Evolutionary conservation across 768 basidiomycete genomes (phyloP).

Genomic region (Boletus reticulatus): DNA sequence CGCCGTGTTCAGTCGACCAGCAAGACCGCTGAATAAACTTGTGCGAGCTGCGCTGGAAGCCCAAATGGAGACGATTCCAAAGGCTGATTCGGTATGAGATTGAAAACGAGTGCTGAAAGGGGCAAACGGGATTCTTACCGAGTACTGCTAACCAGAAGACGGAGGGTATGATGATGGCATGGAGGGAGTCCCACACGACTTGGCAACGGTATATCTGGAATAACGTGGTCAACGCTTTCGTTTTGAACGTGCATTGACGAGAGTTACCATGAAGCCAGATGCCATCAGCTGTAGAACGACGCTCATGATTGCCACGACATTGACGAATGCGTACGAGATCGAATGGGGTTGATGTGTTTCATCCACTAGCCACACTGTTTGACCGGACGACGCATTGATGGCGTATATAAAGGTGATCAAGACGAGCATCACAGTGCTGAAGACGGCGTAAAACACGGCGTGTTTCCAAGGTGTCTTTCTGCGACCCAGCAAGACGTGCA

Average conservation of each 20-base stretch:
- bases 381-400: slow-evolving; percentile 3
- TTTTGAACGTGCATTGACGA: background rate
- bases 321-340: too few relatives aligned
- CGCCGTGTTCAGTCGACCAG: background rate
- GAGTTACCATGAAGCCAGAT: slow-evolving; percentile 24
- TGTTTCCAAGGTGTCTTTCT: background rate
- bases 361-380: slow-evolving; percentile 32
- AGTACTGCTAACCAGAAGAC: slow-evolving; percentile 14
- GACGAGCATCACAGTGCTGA: slow-evolving; percentile 5
- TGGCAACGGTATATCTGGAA: slow-evolving; percentile 37
- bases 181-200: slow-evolving; percentile 26
- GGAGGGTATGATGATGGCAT: slow-evolving; percentile 3
- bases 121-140: slow-evolving; percentile 1
- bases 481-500: slow-evolving; percentile 2
- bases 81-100: background rate
- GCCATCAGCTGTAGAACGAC: slow-evolving; percentile 30
- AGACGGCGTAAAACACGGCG: slow-evolving; percentile 13
- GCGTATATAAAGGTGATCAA: background rate
- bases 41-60: background rate
- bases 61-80: slow-evolving; percentile 2
- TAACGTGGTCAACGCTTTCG: background rate
- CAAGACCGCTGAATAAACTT: background rate
- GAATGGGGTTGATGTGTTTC: slow-evolving; percentile 15
- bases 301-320: too few relatives aligned
- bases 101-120: background rate